Conservation (phyloP, 345 rosid genomes). For the Angophora floribunda region DNA sequence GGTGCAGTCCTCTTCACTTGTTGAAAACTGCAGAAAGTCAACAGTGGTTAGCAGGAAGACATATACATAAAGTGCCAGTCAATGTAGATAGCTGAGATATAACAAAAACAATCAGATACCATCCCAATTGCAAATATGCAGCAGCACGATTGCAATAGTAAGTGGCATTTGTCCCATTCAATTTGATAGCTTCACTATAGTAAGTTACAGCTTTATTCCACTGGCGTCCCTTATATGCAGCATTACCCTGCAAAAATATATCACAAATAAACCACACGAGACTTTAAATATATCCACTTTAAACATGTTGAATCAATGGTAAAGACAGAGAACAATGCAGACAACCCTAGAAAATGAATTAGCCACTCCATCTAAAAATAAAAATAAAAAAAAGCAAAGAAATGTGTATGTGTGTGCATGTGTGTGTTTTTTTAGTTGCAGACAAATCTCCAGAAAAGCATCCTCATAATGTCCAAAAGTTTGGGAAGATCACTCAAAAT, state of each 20-base stretch:
- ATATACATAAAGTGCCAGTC: background rate
- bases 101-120: slow-evolving; percentile 23
- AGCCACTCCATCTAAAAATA: background rate
- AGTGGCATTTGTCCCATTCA: slow-evolving; percentile 63
- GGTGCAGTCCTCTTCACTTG: slow-evolving; percentile 82
- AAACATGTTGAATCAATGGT: background rate
- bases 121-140: slow-evolving; percentile 70
- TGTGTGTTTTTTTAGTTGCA: background rate
- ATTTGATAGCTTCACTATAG: slow-evolving; percentile 81
- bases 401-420: fast-evolving
- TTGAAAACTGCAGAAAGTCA: slow-evolving; percentile 47
- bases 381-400: background rate
- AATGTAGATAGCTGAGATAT: background rate
- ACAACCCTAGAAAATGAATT: background rate
- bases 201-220: slow-evolving; percentile 82
- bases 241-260: slow-evolving; percentile 64
- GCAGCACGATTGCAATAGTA: slow-evolving; percentile 83
- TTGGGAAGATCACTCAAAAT: background rate
- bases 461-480: background rate
- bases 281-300: background rate
- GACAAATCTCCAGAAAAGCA: background rate
- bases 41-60: background rate
- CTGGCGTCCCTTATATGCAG: slow-evolving; percentile 70
- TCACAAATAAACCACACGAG: background rate
- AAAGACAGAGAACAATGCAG: background rate